Evolutionary conservation across 129 eudicot genomes (phyloP).

Genomic region (Chrysanthemum lavandulifolium): DNA sequence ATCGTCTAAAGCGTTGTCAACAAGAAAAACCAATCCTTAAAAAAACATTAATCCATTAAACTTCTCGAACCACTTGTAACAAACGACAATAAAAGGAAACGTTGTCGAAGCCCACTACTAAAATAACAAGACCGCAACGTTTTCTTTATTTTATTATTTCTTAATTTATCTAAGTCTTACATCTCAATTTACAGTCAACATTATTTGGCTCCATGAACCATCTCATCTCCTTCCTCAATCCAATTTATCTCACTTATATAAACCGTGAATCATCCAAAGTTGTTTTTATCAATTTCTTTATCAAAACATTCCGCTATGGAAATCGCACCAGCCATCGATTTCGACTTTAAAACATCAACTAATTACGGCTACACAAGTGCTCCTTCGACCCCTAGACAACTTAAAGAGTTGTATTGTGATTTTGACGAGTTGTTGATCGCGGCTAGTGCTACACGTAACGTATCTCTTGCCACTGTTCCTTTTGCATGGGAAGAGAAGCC

Average conservation of each 20-base stretch:
- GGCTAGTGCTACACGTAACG: not conserved
- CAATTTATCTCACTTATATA: constrained; percentile 3
- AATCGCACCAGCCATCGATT: constrained; percentile 34
- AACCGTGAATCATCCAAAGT: not conserved
- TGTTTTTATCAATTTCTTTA: constrained; percentile 11
- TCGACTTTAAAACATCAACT: constrained; percentile 51
- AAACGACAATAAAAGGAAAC: constrained; percentile 22
- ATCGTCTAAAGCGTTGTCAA: no score
- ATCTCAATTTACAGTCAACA: constrained; percentile 25
- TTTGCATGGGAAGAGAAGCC: constrained; percentile 62
- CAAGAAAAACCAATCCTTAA: not conserved
- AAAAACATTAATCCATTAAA: not conserved
- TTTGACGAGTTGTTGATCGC: constrained; percentile 40
- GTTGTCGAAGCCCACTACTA: constrained; percentile 8
- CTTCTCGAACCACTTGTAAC: constrained; percentile 8
- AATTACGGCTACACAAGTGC: constrained; percentile 50
- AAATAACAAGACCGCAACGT: constrained; percentile 30
- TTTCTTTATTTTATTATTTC: not conserved
- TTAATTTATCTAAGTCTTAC: not conserved
- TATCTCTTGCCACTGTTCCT: constrained; percentile 27
- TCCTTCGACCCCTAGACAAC: constrained; percentile 56
- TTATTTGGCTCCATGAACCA: constrained; percentile 26
- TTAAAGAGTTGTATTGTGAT: constrained; percentile 30
- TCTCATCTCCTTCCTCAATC: constrained; percentile 16
- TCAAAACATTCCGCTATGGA: constrained; percentile 11